Base-by-base conservation (phyloP, 306 rosid genomes). In the Medicago lupulina region DNA sequence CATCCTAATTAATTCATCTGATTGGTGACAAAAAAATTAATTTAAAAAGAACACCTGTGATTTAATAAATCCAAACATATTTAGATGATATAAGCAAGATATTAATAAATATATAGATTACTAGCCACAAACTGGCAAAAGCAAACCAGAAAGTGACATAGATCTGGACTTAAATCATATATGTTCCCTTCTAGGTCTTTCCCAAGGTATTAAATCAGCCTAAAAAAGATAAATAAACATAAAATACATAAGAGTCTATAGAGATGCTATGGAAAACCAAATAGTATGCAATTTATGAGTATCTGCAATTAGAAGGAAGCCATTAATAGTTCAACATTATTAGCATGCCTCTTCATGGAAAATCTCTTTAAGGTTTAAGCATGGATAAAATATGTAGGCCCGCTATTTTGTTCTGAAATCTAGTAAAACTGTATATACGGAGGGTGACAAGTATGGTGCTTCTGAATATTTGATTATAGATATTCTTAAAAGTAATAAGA, bases 201-300 rank as follows among this genome's bases (percentile, higher is more conserved):
- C 25, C 25, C 60, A 17, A 53, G 28, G 18, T 53, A 53, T 53
- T 53, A 53, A 18, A 53, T 17, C 60, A 53, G 25, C 25, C 18
- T 53, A 17, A 8, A 53, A 53, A 53, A 53, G 60, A 53, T 53
- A 17, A 53, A 51, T 16, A 7, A 53, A 53, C 59, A 16, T 53
- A 53, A 53, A 53, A 53, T 53, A 53, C 21, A 6, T n/a, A 53
- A 53, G 23, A 62, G 25, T 23, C 65, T 50, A 41, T 3, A 25
- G 63, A 71, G 47, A 62, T 50, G 59, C 41, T 71, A 28, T 13
- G 5, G 64, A 62, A 73, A 70, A n/a, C 25, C 38, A 15, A 31
- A 53, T 21, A 51, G 58, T 41, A 58, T 51, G 28, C 23, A 53
- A 53, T 28, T 62, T 25, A 53, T 75, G 39, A 44, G 18, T 44